Base-by-base conservation (phyloP, 2,329 filamentous ascomycete genomes). In the Cladosporium velox region DNA sequence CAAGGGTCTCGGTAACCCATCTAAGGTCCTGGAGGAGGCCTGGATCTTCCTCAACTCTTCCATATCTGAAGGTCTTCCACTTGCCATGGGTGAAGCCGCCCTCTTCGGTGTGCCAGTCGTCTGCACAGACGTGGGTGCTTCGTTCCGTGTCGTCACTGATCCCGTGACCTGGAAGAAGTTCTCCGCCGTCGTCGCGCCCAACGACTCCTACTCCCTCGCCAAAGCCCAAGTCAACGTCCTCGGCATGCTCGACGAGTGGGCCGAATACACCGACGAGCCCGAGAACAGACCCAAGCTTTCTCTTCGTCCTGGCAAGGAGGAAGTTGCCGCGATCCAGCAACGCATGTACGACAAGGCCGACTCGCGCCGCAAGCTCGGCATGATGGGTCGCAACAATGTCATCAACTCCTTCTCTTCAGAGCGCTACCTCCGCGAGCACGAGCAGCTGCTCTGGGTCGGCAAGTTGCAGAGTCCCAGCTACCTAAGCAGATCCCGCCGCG, bases 171-270 rank as follows among this genome's bases (percentile, higher is more conserved):
- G 76, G 52, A 77, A 78, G 64, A 78, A 82, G 30, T 89, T 86
- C 77, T 87, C 85, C 68, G 87, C 86, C 66, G 85, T 89, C 5
- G 86, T 89, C 2, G 85, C 87, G 15, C 87, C 87, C 2, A 89
- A 89, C 70, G 87, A 90, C 72, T 82, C 87, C 4, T 81, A 82
- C 44, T 83, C 84, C 4, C 79, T 90, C 1, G 87, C 87, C 1
- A 80, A 84, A 28, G 87, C 87, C 0, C 87, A 90, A 71, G 84
- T 90, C 68, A 84, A 85, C 65, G 82, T 89, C 70, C 80, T 90
- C 14, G 86, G 82, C 7, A 83, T 90, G 79, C 77, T 88, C 1
- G 87, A 85, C 4, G 84, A 87, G 72, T 90, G 87, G 87, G 79
- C 82, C 63, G 77, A 84, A 59, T 88, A 86, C 72, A 84, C 85